Base-by-base conservation (phyloP, 177 flowering plant species). In the Vitis hybrid region DNA sequence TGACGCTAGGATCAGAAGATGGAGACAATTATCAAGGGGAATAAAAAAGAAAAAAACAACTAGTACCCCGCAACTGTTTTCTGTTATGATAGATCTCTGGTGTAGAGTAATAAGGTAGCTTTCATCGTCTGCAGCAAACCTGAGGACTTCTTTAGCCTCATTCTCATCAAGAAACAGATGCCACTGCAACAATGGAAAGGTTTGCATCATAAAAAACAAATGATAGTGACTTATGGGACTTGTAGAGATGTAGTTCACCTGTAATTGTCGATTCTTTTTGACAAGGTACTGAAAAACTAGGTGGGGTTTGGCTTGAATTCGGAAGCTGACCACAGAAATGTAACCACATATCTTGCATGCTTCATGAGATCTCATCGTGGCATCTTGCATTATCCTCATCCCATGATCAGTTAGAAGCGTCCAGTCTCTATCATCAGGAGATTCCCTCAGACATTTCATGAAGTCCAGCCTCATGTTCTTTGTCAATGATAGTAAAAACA, bases 241-340 rank as follows among this genome's bases (percentile, higher is more conserved):
- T 20, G 64, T 31, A 18, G 19, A 61, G 62, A 10, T 61, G 6
- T 14, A 20, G 2, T 20, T 50, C 20, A 65, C 67, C 67, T 34
- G 18, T 13, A 20, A 19, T 20, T 51, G 45, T 13, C 51, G 12
- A 65, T 51, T 51, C 20, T 65, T 50, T 51, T 51, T 50, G 10
- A 26, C n/a, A 20, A 65, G 57, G 52, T 19, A 51, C 14, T 48
- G 39, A 65, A 65, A 51, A 65, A 51, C 67, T 50, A 2, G 3
- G 12, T 1, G n/a, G 45, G 67, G 67, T 51, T 50, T 65, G 51
- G 67, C 56, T 12, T 50, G 55, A 65, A 65, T 39, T 50, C 45
- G 67, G 50, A 65, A 50, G 67, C 67, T 50, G 18, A 56, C 29
- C 67, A 65, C 10, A 9, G 39, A 45, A 2, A 51, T 10, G 16